Evolutionary conservation across 805 yeast species (phyloP), one percentile per base, ranked within the genome.

Genomic region (Nakazawaea ernobii): DNA sequence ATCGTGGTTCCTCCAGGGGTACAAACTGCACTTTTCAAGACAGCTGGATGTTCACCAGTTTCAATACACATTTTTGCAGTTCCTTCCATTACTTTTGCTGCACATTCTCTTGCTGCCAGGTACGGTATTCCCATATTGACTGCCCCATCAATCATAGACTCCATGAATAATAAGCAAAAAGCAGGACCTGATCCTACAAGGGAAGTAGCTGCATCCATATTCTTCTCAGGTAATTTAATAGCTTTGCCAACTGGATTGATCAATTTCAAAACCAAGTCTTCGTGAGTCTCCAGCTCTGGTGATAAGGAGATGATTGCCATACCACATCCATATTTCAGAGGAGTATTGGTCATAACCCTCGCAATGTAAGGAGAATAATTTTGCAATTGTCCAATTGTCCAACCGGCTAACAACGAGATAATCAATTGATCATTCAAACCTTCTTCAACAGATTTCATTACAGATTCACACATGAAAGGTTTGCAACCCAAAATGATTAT

Each of bases 1-100:
- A 94, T 94, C 4, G 99, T 94, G 43, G 97, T 91, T 32, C 99
- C 99, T 29, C 94, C 99, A 24, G 99, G 99, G 0, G 99, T 94
- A 62, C 97, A 90, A 8, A 94, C 94, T 57, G 82, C 84, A 62
- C 86, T 82, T 62, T 87, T 87, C 62, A 94, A 75, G 10, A 78
- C 88, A 15, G 94, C 92, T 9, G 99, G 99, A 60, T 92, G 97
- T 39, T 74, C 79, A 3, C 88, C 90, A 9, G 90, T 82, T 54
- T 80, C 78, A 53, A 83, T 77, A 1, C 84, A 91, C 97, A 94
- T 86, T 66, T 81, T 82, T 13, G 94, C 92, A 11, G 97, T 86
- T 24, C 99, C 99, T 63, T 85, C 91, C 80, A 90, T 74, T 15
- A 92, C 96, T 67, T 90, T 92, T 28, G 95, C 86, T 9, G 98